Evolutionary conservation across 108 stramenopile species (phyloP).

Genomic region (Pseudonitzschia delicatissima): DNA sequence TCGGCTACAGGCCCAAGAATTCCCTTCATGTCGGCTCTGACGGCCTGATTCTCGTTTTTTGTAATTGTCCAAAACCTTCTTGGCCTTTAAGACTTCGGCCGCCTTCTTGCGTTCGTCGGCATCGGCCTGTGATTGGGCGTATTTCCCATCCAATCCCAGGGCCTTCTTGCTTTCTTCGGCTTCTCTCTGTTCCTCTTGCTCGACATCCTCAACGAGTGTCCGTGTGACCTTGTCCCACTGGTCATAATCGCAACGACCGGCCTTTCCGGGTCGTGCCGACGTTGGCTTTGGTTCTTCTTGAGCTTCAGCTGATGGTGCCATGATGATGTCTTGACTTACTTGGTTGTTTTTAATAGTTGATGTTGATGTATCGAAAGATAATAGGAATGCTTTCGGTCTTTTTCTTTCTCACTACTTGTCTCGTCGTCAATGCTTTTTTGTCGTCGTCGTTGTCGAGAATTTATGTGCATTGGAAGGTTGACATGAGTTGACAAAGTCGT

Average conservation of each 20-base stretch:
- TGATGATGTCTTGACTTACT: not conserved
- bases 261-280: slow-evolving; percentile 40
- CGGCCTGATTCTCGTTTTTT: slow-evolving; percentile 61
- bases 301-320: not conserved
- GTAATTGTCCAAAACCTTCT: slow-evolving; percentile 61
- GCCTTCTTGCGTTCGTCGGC: slow-evolving; percentile 78
- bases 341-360: not conserved
- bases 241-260: slow-evolving; percentile 72
- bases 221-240: slow-evolving; percentile 70
- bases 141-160: slow-evolving; percentile 76
- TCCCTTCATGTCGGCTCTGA: slow-evolving; percentile 40
- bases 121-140: slow-evolving; percentile 66
- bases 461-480: not conserved
- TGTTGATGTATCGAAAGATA: not conserved
- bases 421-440: no score
- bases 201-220: slow-evolving; percentile 48
- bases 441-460: no score
- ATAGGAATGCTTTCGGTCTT: not conserved
- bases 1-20: slow-evolving; percentile 40
- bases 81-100: slow-evolving; percentile 49
- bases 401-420: no score
- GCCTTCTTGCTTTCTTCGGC: slow-evolving; percentile 31
- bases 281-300: slow-evolving; percentile 6
- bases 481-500: no score
- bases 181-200: slow-evolving; percentile 60